A percentile compares a stretch with the other conserved stretches of the same genome.
phyloP scores from a whole-genome alignment of 805 yeast genomes.

The Cyberlindnera sargentensis region DNA sequence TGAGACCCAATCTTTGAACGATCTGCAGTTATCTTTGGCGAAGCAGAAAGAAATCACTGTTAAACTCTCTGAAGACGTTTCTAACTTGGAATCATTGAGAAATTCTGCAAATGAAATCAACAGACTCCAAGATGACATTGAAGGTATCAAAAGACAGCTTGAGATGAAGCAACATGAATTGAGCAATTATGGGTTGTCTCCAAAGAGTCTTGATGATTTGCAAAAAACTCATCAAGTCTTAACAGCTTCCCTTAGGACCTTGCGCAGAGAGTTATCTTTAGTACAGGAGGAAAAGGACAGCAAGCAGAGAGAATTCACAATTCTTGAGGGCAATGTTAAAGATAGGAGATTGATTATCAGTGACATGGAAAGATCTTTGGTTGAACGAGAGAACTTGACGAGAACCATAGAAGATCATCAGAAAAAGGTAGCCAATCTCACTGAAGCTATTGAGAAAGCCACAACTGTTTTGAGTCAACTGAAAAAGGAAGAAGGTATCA shows the following conservation, averaged over 20 bases:
- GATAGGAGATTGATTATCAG: slow-evolving; percentile 47
- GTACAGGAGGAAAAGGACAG: slow-evolving; percentile 38
- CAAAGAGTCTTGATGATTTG: slow-evolving; percentile 36
- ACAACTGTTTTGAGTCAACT: slow-evolving; percentile 16
- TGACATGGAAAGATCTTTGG: slow-evolving; percentile 42
- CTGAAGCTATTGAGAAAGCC: slow-evolving; percentile 14
- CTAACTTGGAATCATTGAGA: slow-evolving; percentile 12
- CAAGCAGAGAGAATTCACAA: slow-evolving; percentile 35
- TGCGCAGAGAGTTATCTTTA: slow-evolving; percentile 29
- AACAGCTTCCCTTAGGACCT: slow-evolving; percentile 30
- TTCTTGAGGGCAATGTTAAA: slow-evolving; percentile 43
- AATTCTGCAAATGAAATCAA: slow-evolving; percentile 29
- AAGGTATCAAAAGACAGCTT: slow-evolving; percentile 23
- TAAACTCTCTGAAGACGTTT: background rate
- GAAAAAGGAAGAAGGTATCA: slow-evolving; percentile 4
- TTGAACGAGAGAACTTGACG: slow-evolving; percentile 38
- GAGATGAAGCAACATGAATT: slow-evolving; percentile 28
- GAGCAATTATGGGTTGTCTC: slow-evolving; percentile 29
- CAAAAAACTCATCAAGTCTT: slow-evolving; percentile 37
- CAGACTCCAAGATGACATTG: slow-evolving; percentile 28
- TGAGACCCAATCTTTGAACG: slow-evolving; percentile 9
- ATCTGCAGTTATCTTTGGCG: background rate
- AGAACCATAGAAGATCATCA: slow-evolving; percentile 32
- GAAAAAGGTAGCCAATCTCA: slow-evolving; percentile 20
- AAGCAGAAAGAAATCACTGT: background rate